phyloP scores from a whole-genome alignment of 352 stramenopile species.

The Pythium folliculosum region DNA sequence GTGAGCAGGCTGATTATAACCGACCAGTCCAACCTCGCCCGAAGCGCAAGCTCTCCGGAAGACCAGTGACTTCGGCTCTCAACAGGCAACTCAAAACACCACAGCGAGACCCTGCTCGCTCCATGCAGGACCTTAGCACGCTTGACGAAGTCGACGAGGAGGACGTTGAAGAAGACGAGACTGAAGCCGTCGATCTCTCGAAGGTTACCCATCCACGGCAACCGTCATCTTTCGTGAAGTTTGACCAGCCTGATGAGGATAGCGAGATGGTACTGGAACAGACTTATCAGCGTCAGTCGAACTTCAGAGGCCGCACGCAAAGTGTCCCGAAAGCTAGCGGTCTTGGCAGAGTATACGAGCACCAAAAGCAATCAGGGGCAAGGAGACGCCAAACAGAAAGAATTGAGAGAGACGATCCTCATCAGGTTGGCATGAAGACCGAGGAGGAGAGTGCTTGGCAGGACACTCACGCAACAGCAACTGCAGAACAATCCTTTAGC shows the following conservation, averaged over 20 bases:
- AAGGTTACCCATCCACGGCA: neutral
- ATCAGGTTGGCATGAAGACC: neutral
- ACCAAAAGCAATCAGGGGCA: neutral
- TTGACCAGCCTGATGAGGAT: neutral
- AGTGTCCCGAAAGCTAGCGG: neutral
- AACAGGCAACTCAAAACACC: neutral
- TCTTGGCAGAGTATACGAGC: no score
- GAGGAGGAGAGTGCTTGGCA: neutral
- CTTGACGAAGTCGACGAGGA: constrained; percentile 1
- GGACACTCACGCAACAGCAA: no score
- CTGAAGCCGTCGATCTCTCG: neutral
- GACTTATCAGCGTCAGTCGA: neutral
- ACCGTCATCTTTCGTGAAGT: no score
- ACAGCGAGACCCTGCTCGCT: neutral
- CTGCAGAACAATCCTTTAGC: neutral
- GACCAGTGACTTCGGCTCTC: neutral
- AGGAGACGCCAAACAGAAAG: neutral
- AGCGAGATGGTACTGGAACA: neutral
- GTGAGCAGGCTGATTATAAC: no score
- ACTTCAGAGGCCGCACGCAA: neutral
- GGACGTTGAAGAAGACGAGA: neutral
- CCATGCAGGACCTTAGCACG: neutral
- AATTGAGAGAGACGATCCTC: neutral
- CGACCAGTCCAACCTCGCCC: neutral
- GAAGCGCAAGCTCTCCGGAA: constrained; percentile 3